Evolutionary conservation across 2,329 filamentous ascomycete genomes (phyloP), one percentile per base, ranked within the genome.

Genomic region (Aureobasidium musti): DNA sequence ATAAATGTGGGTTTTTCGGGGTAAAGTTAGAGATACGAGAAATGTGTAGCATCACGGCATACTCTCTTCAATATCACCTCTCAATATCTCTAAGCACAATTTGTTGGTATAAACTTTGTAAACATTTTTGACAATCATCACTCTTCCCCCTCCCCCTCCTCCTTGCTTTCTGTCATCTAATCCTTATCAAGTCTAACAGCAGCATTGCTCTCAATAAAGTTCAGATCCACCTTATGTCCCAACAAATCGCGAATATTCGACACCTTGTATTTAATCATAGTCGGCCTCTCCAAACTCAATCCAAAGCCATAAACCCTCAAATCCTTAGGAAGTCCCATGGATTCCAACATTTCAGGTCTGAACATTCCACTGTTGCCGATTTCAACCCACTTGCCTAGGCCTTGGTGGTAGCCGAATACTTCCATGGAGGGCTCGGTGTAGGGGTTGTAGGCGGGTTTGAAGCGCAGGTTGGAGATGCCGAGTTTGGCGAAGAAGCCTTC

Each of bases 321-420:
- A 74, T 97, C 91, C 80, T 89, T 92, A 28, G 93, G 93, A 74
- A 98, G 79, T 39, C 94, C 94, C 93, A 97, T 97, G 5, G 92
- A 84, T 80, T 97, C 90, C 74, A 97, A 79, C 94, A 98, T 97
- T 80, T 99, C 95, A 1, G 95, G 93, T 71, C 95, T 86, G 87
- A 99, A 99, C 93, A 99, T 98, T 70, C 95, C 95, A 73, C 90
- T 94, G 82, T 99, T 98, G 68, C 95, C 95, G 76, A 98, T 98
- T 82, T 98, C 95, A 30, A 98, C 91, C 81, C 96, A 89, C 82
- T 96, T 96, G 74, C 87, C 87, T 59, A 97, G 82, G 3, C 92
- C 94, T 74, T 89, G 86, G 83, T 98, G 95, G 82, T 89, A 98
- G 71, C 91, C 92, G 81, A 98, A 99, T 71, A 99, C 96, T 80